Percentiles rank a stretch among this genome's conserved stretches.
phyloP scores from a whole-genome alignment of 2,329 filamentous ascomycete species.

The Venturia pyrina region DNA sequence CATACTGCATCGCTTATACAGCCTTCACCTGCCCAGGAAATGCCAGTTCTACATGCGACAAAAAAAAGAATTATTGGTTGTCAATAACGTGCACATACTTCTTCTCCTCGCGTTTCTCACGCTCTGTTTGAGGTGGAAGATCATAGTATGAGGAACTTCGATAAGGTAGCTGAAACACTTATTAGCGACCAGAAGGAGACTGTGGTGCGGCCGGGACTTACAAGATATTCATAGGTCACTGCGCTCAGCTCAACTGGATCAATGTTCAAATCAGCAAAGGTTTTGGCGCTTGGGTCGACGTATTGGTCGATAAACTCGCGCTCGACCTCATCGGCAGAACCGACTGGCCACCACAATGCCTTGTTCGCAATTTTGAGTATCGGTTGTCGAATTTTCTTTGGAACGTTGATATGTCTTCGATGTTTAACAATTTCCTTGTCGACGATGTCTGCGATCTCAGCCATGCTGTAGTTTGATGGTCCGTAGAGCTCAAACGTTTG shows the following conservation, averaged over 20 bases:
- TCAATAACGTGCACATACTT: conserved; percentile 94
- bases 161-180: conserved; percentile 63
- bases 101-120: conserved; percentile 88
- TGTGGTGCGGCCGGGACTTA: conserved; percentile 36
- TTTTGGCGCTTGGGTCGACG: conserved; percentile 87
- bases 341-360: conserved; percentile 77
- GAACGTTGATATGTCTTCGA: conserved; percentile 83
- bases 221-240: conserved; percentile 88
- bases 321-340: conserved; percentile 78
- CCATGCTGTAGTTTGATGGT: conserved; percentile 82
- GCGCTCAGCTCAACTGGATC: conserved; percentile 77
- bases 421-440: conserved; percentile 88
- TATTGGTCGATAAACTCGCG: conserved; percentile 86
- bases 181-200: conserved; percentile 26
- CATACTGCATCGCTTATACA: conserved; percentile 2
- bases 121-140: conserved; percentile 85
- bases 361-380: conserved; percentile 66
- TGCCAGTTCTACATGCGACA: not conserved
- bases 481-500: conserved; percentile 94
- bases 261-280: conserved; percentile 87
- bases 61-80: conserved; percentile 50
- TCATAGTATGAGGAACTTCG: conserved; percentile 85
- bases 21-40: not conserved
- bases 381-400: conserved; percentile 70
- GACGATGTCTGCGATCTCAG: conserved; percentile 76